phyloP scores from a whole-genome alignment of 495 filamentous ascomycete species.

The Penicillium pulvis region DNA sequence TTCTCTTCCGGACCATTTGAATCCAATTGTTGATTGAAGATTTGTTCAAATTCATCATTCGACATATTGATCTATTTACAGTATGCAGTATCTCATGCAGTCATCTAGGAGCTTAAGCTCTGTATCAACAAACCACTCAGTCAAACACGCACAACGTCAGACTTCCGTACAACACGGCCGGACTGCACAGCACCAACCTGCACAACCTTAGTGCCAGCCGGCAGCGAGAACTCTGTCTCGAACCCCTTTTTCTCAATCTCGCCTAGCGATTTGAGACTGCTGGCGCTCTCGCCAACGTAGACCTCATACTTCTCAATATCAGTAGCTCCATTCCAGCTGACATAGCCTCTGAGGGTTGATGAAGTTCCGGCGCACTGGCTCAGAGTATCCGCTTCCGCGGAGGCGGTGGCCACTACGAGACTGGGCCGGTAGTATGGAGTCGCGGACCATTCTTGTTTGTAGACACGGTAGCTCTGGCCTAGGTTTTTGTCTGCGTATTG shows the following conservation, averaged over 20 bases:
- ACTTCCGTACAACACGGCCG: slow-evolving; percentile 4
- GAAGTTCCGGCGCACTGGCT: slow-evolving; percentile 7
- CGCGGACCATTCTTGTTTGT: slow-evolving; percentile 19
- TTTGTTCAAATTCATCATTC: neutral
- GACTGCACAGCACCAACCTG: slow-evolving; percentile 4
- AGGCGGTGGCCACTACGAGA: slow-evolving; percentile 8
- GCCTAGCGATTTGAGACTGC: slow-evolving; percentile 10
- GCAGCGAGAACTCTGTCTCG: neutral
- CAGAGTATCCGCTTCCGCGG: neutral
- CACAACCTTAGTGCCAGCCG: neutral
- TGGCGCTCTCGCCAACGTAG: slow-evolving; percentile 11
- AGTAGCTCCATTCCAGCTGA: slow-evolving; percentile 39
- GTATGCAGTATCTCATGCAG: neutral
- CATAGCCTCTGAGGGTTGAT: slow-evolving; percentile 19
- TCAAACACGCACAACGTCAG: slow-evolving; percentile 1
- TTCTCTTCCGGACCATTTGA: neutral
- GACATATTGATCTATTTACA: neutral
- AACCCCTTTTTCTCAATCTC: slow-evolving; percentile 9
- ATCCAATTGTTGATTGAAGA: neutral
- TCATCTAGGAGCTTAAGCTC: neutral
- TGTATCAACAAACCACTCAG: neutral
- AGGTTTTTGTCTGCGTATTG: slow-evolving; percentile 15
- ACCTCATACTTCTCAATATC: slow-evolving; percentile 19
- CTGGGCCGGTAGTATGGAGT: slow-evolving; percentile 19
- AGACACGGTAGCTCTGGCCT: slow-evolving; percentile 19